Evolutionary conservation across 78 protist genomes (phyloP), one percentile per base, ranked within the genome.

Genomic region (Anaeramoeba flamelloides): DNA sequence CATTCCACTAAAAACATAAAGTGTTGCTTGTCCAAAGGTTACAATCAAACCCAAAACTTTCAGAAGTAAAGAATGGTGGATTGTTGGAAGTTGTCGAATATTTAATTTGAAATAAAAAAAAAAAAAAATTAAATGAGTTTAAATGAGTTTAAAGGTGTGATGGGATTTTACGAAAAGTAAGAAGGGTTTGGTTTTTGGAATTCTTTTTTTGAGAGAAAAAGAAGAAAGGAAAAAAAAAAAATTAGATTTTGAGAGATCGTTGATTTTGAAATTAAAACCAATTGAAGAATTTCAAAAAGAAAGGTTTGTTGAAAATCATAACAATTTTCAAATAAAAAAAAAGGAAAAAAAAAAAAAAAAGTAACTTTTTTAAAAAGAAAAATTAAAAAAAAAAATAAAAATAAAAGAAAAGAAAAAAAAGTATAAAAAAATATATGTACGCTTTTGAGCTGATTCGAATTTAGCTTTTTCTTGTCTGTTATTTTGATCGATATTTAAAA

Each of bases 1-100:
- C 94, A 95, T 91, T 41, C 98, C 99, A 4, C 94, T 87, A 81
- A 89, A 39, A 41, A 96, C 97, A 88, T 94, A 97, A 17, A 94
- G 94, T 41, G 86, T 79, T 22, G 97, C 97, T 90, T 97, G 96
- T 32, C 85, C 93, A 34, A 96, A 39, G 40, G 99, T 95, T 79
- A 96, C 91, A 39, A 93, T 34, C 79, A 98, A 79, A 38, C 97
- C 99, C 36, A 93, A 80, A 31, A 96, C 89, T 90, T 86, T 2
- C 0, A 0, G n/a, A 4, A 1, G 30, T 39, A 36, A 79, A 22
- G 3, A 39, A 69, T n/a, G 34, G 2, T 38, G 37, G 74, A 1
- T n/a, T 2, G 1, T n/a, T 31, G 4, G 1, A 2, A 40, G 4
- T 0, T 3, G 81, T 1, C 38, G 82, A 76, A 2, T n/a, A n/a